Base-by-base conservation (phyloP, 1,139 yeast species). In the Kodamaea plutei region DNA sequence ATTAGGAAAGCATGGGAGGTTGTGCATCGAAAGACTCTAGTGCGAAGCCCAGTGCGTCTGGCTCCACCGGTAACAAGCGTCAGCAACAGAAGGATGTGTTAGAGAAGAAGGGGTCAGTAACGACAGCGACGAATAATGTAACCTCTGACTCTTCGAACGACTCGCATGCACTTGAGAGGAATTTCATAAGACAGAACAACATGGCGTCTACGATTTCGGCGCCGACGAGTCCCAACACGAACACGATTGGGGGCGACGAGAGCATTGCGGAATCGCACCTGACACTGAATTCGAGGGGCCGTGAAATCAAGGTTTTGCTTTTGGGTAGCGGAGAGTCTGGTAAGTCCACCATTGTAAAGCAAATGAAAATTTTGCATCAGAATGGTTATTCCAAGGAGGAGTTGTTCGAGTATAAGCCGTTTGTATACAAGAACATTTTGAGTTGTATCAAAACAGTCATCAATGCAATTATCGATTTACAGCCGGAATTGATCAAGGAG, bases 281-380 rank as follows among this genome's bases (percentile, higher is more conserved):
- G 23, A 21, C 23, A 8, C 23, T 21, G 23, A 21, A 21, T 11
- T 21, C 23, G 13, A 3, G 23, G 12, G 23, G 23, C 12, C 23
- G 23, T 21, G 78, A 73, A 40, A 73, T 79, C 20, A 82, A 82
- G 50, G 76, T 80, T 25, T 58, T 83, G 22, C 59, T 83, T 25
- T 58, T 83, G 32, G 93, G 93, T 6, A 78, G 89, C 1, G 93
- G 91, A 15, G 93, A 83, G 49, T 73, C 83, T 46, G 91, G 91
- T 10, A 82, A 82, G 48, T 79, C 88, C 3, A 82, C 91, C 4
- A 76, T 82, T 28, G 73, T 82, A 30, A 83, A 81, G 49, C 91
- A 82, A 54, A 70, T 82, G 64, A 82, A 80, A 50, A 80, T 82
- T 31, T 58, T 82, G 34, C 88, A 81, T 50, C 82, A 81, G 45